Conservation (phyloP, 768 basidiomycete genomes). For the Lyophyllum semitale region DNA sequence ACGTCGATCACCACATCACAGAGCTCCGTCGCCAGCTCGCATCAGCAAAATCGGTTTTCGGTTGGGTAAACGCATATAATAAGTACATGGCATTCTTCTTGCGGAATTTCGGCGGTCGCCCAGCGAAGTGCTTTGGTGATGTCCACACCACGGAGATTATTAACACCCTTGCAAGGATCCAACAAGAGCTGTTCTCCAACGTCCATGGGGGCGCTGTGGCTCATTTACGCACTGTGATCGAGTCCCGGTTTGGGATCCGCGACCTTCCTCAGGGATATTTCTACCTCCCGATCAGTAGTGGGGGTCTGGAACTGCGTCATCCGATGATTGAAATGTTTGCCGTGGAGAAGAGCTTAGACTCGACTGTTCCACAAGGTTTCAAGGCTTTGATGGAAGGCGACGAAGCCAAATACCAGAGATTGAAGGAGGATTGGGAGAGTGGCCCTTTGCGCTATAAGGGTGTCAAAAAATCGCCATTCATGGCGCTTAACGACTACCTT, state of each 20-base stretch:
- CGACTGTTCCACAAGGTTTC: conserved; percentile 13
- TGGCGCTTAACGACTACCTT: conserved; percentile 14
- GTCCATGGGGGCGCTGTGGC: conserved; percentile 22
- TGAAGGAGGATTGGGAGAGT: conserved; percentile 27
- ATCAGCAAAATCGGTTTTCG: conserved; percentile 31
- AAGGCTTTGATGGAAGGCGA: conserved; percentile 26
- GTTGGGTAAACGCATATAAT: conserved; percentile 34
- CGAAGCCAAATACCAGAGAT: conserved; percentile 17
- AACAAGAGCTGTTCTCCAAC: conserved; percentile 27
- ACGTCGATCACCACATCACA: conserved; percentile 28
- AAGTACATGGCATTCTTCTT: conserved; percentile 34
- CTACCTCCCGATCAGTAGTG: conserved; percentile 28
- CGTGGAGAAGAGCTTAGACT: conserved; percentile 13
- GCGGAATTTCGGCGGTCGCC: conserved; percentile 31
- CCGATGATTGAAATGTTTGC: conserved; percentile 39
- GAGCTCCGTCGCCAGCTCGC: conserved; percentile 33
- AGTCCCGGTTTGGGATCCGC: conserved; percentile 26
- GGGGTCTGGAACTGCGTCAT: conserved; percentile 32
- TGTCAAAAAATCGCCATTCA: conserved; percentile 6
- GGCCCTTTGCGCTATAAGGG: background rate
- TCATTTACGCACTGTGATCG: conserved; percentile 26
- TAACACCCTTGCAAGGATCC: conserved; percentile 27
- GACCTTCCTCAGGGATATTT: conserved; percentile 32
- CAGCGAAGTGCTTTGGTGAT: conserved; percentile 27
- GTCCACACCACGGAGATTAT: conserved; percentile 27